These are phyloP conservation scores for Mrakia frigida DNA, from an alignment of 768 basidiomycete species.

Conservation along the genomic window DNA sequence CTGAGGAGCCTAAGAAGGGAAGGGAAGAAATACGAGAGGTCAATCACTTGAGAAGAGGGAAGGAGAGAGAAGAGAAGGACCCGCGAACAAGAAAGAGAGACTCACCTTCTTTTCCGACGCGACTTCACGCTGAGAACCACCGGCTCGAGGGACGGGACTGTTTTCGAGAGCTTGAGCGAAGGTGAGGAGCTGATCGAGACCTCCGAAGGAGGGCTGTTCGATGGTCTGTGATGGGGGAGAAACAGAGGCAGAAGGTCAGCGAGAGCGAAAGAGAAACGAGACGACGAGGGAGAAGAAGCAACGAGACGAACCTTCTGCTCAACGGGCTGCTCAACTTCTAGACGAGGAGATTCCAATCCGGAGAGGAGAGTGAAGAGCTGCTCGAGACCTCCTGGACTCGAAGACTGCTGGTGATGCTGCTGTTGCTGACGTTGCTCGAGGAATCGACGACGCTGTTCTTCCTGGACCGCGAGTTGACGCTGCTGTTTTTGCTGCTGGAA, in stretches of 20 bases:
- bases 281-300: not conserved
- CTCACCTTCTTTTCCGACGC: not conserved
- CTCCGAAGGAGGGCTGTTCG: not conserved
- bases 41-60: not conserved
- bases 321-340: no score
- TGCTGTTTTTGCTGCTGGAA: not conserved
- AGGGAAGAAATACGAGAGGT: not conserved
- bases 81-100: not conserved
- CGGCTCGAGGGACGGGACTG: not conserved
- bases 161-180: conserved; percentile 6
- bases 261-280: not conserved
- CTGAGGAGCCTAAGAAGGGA: not conserved
- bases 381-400: not conserved
- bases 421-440: not conserved
- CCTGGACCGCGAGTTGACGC: not conserved
- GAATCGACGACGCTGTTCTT: not conserved
- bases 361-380: not conserved
- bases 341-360: not conserved
- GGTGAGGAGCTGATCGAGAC: not conserved
- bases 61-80: not conserved
- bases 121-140: not conserved
- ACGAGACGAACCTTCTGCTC: not conserved
- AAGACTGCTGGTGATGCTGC: not conserved
- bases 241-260: not conserved
- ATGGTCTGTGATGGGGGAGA: not conserved